Evolutionary conservation across 257 asterid species (phyloP).

Genomic region (Verbena officinalis): DNA sequence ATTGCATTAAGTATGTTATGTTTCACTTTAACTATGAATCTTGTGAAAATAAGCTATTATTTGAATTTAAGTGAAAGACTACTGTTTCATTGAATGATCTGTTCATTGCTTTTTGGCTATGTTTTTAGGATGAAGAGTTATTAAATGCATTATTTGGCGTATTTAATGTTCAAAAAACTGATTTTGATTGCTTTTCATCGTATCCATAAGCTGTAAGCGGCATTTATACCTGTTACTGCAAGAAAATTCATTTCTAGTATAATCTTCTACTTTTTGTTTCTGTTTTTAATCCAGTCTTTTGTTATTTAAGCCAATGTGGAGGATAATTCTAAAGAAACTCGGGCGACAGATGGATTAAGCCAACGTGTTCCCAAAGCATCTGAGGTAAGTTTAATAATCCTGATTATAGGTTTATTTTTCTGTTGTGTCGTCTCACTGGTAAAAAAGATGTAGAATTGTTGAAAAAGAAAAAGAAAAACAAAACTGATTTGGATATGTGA

Average conservation of each 20-base stretch:
- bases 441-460: too few species aligned
- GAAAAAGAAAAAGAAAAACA: too few species aligned
- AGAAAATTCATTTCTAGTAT: background rate
- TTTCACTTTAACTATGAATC: slow-evolving; percentile 2
- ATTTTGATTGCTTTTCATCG: slow-evolving; percentile 7
- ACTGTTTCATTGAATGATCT: too few species aligned
- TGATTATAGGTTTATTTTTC: slow-evolving; percentile 27
- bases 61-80: too few species aligned
- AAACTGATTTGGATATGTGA: background rate
- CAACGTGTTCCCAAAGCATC: slow-evolving; percentile 48
- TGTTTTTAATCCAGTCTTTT: slow-evolving; percentile 13
- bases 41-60: background rate
- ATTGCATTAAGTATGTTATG: too few species aligned
- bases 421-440: slow-evolving; percentile 6
- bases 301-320: slow-evolving; percentile 37
- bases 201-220: slow-evolving; percentile 8
- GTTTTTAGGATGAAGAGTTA: slow-evolving; percentile 6
- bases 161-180: background rate
- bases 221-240: background rate
- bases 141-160: background rate
- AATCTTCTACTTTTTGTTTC: background rate
- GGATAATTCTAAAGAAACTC: slow-evolving; percentile 39
- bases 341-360: slow-evolving; percentile 42
- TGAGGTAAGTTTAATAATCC: too few species aligned
- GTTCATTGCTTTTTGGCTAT: slow-evolving; percentile 11